phyloP scores from a whole-genome alignment of 2,329 filamentous ascomycete species.

The Colletotrichum tofieldiae region DNA sequence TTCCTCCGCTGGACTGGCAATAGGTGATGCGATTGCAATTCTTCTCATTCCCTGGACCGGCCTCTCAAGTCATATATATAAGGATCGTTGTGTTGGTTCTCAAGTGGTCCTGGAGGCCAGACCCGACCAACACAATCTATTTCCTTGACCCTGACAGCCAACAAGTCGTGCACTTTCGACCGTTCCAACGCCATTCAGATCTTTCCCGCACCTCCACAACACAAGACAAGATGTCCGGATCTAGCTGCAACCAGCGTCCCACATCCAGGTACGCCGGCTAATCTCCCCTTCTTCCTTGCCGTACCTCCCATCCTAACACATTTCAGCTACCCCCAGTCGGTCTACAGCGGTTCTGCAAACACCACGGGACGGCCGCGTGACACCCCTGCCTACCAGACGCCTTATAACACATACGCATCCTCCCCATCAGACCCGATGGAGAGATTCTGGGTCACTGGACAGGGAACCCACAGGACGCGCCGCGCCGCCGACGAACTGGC shows the following conservation, averaged over 20 bases:
- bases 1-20: neutral
- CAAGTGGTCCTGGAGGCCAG: neutral
- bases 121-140: neutral
- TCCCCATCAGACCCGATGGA: conserved; percentile 19
- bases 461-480: conserved; percentile 12
- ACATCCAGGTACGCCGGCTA: conserved; percentile 23
- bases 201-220: neutral
- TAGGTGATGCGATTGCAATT: neutral
- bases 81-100: neutral
- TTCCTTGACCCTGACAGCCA: neutral
- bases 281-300: neutral
- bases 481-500: conserved; percentile 12
- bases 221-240: conserved; percentile 23
- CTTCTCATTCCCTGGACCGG: neutral
- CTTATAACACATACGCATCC: conserved; percentile 6
- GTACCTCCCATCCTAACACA: neutral
- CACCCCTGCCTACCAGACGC: conserved; percentile 7
- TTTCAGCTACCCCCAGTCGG: conserved; percentile 29
- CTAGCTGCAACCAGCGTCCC: conserved; percentile 8
- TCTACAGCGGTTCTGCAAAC: conserved; percentile 28
- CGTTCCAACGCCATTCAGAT: neutral
- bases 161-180: neutral
- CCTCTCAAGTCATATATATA: neutral
- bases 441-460: conserved; percentile 30
- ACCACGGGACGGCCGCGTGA: conserved; percentile 15